Percentiles rank a stretch among this genome's conserved stretches.
Evolutionary conservation across 2,329 filamentous ascomycete species (phyloP).

Genomic region (Trichoderma aggressivum): DNA sequence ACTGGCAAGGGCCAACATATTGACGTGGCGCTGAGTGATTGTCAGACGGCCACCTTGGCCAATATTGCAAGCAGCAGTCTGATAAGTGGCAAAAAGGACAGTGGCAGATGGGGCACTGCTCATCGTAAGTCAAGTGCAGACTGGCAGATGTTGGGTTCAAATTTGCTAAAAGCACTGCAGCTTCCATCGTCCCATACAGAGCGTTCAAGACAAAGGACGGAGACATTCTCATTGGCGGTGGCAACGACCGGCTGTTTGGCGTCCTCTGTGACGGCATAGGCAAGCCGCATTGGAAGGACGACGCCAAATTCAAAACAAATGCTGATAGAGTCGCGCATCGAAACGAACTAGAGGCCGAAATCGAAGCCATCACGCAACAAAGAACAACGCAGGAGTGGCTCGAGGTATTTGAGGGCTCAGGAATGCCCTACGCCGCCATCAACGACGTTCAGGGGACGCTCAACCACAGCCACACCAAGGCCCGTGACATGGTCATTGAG

Average conservation of each 20-base stretch:
- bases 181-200: conserved; percentile 95
- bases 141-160: neutral
- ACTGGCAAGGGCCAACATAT: conserved; percentile 87
- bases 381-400: conserved; percentile 90
- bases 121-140: conserved; percentile 62
- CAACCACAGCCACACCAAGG: conserved; percentile 78
- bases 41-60: conserved; percentile 88
- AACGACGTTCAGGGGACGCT: conserved; percentile 88
- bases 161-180: conserved; percentile 29
- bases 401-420: conserved; percentile 78
- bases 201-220: conserved; percentile 74
- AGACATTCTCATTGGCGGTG: conserved; percentile 67
- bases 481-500: conserved; percentile 85
- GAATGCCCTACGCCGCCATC: conserved; percentile 88
- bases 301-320: conserved; percentile 60
- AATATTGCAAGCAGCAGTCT: conserved; percentile 93
- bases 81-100: conserved; percentile 82
- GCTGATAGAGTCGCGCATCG: conserved; percentile 65
- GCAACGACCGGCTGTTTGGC: conserved; percentile 68
- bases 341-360: conserved; percentile 70
- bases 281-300: conserved; percentile 56
- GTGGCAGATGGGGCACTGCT: conserved; percentile 91
- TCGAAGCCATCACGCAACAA: conserved; percentile 69
- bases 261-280: conserved; percentile 60
- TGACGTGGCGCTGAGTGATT: conserved; percentile 87